These are phyloP conservation scores for Leptosphaerulina australis DNA, from an alignment of 2,329 filamentous ascomycete species.

Conservation along the genomic window DNA sequence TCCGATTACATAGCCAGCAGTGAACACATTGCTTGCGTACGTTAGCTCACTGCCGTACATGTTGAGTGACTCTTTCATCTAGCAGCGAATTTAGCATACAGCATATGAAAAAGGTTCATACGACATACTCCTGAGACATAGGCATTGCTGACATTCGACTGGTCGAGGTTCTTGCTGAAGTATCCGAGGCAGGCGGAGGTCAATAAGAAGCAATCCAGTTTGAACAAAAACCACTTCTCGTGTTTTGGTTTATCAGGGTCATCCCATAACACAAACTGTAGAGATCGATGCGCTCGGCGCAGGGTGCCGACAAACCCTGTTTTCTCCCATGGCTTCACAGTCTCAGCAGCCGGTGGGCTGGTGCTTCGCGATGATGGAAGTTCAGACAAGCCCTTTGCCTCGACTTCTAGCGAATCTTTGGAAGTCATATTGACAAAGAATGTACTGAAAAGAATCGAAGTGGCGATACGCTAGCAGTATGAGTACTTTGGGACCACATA, in stretches of 20 bases:
- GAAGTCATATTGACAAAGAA: slow-evolving; percentile 9
- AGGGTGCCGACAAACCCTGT: slow-evolving; percentile 20
- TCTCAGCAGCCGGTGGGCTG: not conserved
- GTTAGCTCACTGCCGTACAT: slow-evolving; percentile 43
- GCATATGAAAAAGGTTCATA: not conserved
- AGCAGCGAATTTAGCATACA: not conserved
- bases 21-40: slow-evolving; percentile 38
- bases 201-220: slow-evolving; percentile 38
- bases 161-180: slow-evolving; percentile 37
- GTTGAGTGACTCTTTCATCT: slow-evolving; percentile 40
- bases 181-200: slow-evolving; percentile 34
- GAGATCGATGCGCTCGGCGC: slow-evolving; percentile 18
- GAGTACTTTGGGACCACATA: not conserved
- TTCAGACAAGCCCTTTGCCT: slow-evolving; percentile 1
- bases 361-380: slow-evolving; percentile 15
- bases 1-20: slow-evolving; percentile 38
- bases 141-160: slow-evolving; percentile 38
- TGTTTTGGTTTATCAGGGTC: slow-evolving; percentile 26
- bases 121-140: slow-evolving; percentile 38
- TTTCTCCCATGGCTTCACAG: slow-evolving; percentile 20
- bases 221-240: slow-evolving; percentile 38
- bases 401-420: slow-evolving; percentile 8
- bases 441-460: too few species aligned
- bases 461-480: too few species aligned
- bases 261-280: slow-evolving; percentile 32